phyloP scores from a whole-genome alignment of 1,284 basidiomycete genomes.

The Ceratobasidium sp. region DNA sequence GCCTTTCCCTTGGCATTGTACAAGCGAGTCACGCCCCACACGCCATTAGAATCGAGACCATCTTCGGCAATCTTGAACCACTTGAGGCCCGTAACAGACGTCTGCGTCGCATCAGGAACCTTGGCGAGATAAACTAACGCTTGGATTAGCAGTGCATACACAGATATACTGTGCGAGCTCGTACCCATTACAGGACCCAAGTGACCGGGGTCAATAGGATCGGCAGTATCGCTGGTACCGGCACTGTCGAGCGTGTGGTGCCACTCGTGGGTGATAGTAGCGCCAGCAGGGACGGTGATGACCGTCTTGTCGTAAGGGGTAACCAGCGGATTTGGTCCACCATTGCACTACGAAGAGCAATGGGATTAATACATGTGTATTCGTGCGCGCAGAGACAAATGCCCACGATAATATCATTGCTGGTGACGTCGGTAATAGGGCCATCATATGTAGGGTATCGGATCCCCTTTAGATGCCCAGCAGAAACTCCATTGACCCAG shows the following conservation, averaged over 20 bases:
- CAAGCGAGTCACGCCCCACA: slow-evolving; percentile 28
- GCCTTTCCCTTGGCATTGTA: slow-evolving; percentile 30
- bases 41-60: slow-evolving; percentile 51
- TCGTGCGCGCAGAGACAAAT: neutral
- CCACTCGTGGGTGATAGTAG: slow-evolving; percentile 42
- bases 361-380: neutral
- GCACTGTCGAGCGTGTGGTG: slow-evolving; percentile 39
- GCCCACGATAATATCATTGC: slow-evolving; percentile 40
- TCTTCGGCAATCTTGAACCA: slow-evolving; percentile 65
- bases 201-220: slow-evolving; percentile 42
- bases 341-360: slow-evolving; percentile 42
- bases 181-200: slow-evolving; percentile 37
- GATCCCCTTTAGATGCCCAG: slow-evolving; percentile 21
- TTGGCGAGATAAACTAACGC: slow-evolving; percentile 57
- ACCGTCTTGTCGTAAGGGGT: slow-evolving; percentile 43
- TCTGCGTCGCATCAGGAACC: slow-evolving; percentile 58
- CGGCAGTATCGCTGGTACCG: slow-evolving; percentile 38
- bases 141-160: neutral
- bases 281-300: slow-evolving; percentile 44
- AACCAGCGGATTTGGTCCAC: slow-evolving; percentile 43
- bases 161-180: neutral
- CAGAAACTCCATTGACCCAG: slow-evolving; percentile 31
- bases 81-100: slow-evolving; percentile 54
- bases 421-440: slow-evolving; percentile 44
- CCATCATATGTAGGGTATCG: slow-evolving; percentile 41